These are phyloP conservation scores for Staphylotrichum tortipilum DNA, from an alignment of 495 filamentous ascomycete genomes.

Conservation along the genomic window DNA sequence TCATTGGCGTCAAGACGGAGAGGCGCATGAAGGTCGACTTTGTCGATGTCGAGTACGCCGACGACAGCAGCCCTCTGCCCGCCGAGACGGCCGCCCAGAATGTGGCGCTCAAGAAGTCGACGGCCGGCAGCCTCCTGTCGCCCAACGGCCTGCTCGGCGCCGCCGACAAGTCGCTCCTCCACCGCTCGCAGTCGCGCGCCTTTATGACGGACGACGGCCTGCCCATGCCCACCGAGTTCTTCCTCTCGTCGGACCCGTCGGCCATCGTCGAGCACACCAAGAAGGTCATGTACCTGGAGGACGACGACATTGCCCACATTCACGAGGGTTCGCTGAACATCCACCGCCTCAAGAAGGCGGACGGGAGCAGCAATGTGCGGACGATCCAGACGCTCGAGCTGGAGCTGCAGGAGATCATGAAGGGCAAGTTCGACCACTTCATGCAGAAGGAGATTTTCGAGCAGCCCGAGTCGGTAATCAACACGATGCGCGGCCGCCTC, in stretches of 20 bases:
- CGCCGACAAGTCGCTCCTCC: conserved; percentile 92
- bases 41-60: conserved; percentile 93
- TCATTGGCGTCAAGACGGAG: conserved; percentile 88
- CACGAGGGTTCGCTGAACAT: conserved; percentile 98
- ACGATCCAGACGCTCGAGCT: conserved; percentile 97
- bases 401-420: conserved; percentile 99
- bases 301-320: conserved; percentile 98
- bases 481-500: conserved; percentile 98
- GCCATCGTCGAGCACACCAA: conserved; percentile 99
- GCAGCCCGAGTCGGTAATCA: conserved; percentile 97
- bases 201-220: conserved; percentile 97
- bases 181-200: conserved; percentile 94
- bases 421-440: conserved; percentile 99
- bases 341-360: conserved; percentile 91
- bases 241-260: conserved; percentile 94
- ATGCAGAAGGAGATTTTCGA: conserved; percentile 99
- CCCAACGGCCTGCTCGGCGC: conserved; percentile 72
- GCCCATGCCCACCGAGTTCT: conserved; percentile 97
- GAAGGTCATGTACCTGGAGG: conserved; percentile 98
- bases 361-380: conserved; percentile 92
- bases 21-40: conserved; percentile 99
- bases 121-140: conserved; percentile 41
- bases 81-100: conserved; percentile 96
- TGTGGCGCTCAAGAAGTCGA: conserved; percentile 80
- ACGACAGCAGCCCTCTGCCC: conserved; percentile 70